Evolutionary conservation across 305 asterid genomes (phyloP), one percentile per base, ranked within the genome.

Genomic region (Fraxinus velutina): DNA sequence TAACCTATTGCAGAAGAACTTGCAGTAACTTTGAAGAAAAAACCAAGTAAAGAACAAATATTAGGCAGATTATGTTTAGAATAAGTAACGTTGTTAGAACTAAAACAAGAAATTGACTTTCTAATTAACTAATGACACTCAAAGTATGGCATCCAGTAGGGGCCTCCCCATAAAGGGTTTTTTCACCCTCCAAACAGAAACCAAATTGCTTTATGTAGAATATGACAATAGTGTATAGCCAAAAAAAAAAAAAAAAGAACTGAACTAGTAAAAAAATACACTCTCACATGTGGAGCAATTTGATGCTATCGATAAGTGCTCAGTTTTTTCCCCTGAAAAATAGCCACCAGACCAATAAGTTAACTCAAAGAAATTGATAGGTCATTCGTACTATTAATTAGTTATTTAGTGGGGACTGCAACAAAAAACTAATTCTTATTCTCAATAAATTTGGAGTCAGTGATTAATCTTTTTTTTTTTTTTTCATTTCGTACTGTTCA

Each of bases 31-130:
- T 76, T 52, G 66, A 72, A 73, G 79, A 74, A 77, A 29, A 81
- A 80, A 71, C 42, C 32, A 77, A 36, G 75, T 62, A 55, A 83
- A 68, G 72, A 79, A 77, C 66, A 82, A 78, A 82, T 22, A 76
- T 80, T 88, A 81, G 86, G 89, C 83, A 88, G 80, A 85, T 78
- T 85, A 80, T 89, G 88, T 34, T 77, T 78, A 86, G 85, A 83
- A 81, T 79, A 78, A 87, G 82, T 83, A 77, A 27, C 71, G 77
- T 76, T 50, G 82, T 81, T 37, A 77, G 78, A 80, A 70, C 75
- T 78, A 42, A 36, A 86, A 78, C 55, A 47, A 74, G 85, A 83
- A 82, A 73, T 3, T 39, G 47, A 39, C 75, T 79, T 66, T 73
- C 66, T 33, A 75, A 24, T 60, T 55, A 55, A 66, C 79, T 42